Evolutionary conservation across 202 grass and related monocot genomes (phyloP).

Genomic region (Carex arenaria): DNA sequence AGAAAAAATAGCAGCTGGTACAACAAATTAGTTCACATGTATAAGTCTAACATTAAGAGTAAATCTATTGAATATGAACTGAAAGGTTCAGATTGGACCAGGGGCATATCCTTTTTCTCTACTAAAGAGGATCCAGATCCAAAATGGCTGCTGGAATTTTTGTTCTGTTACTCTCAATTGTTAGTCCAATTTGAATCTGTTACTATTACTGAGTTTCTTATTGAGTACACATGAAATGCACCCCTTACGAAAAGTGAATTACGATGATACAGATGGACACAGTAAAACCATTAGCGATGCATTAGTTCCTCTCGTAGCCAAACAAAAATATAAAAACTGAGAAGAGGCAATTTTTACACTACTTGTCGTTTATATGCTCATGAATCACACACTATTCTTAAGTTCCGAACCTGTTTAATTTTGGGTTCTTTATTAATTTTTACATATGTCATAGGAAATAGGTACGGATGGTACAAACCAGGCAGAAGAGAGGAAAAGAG

Average conservation of each 20-base stretch:
- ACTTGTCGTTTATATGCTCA: too few species aligned
- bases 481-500: constrained; percentile 23
- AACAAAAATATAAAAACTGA: too few species aligned
- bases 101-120: not conserved
- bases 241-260: not conserved
- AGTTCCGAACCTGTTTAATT: not conserved
- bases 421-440: constrained; percentile 2
- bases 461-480: constrained; percentile 17
- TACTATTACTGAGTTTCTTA: not conserved
- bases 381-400: too few species aligned
- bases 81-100: not conserved
- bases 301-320: too few species aligned
- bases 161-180: not conserved
- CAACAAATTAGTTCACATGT: not conserved
- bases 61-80: not conserved
- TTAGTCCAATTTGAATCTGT: not conserved
- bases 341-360: too few species aligned
- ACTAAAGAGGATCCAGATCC: not conserved
- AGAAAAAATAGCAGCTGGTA: not conserved
- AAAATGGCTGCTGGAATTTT: not conserved
- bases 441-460: not conserved
- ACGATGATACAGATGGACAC: not conserved
- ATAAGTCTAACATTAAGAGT: not conserved
- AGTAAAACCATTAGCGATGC: not conserved
- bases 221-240: not conserved